Base-by-base conservation (phyloP, 345 rosid species). In the Angophora floribunda region DNA sequence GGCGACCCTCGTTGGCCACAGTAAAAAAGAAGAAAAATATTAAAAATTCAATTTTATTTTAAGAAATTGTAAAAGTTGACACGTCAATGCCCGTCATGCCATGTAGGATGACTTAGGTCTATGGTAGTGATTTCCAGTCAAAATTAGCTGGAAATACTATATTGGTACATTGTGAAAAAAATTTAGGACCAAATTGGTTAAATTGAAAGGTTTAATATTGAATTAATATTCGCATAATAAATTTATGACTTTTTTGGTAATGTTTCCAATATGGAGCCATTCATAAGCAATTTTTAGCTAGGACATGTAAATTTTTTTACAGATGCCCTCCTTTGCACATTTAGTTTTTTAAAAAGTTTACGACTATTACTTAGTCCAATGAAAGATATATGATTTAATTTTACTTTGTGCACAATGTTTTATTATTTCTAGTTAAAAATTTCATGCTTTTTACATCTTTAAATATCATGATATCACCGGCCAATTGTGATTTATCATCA, bases 91-190 rank as follows among this genome's bases (percentile, higher is more conserved):
- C 6, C 3, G 3, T 9, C 13, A 9, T 36, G 5, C 22, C 3
- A 70, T 5, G 6, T 36, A 36, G 13, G 13, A 30, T 5, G 3
- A 9, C 1, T 36, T 2, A 19, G 3, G 22, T 70, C 1, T 10
- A 17, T 0, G 7, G 3, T 4, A 9, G 82, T 9, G 1, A 17
- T 36, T 36, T 9, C 0, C 1, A 1, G 2, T 19, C 44, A 36
- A 36, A 9, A 11, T 70, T 70, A 13, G 2, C 13, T 7, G 28
- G 4, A 70, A 70, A 6, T 26, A 36, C 26, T 36, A 70, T 19
- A 36, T 8, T 70, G 4, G 6, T 41, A 70, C 4, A 19, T 70
- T 36, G 9, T 70, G 26, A 41, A 70, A 41, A 36, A 36, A 1
- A 2, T 70, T 36, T 70, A 36, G 2, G 6, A 19, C 9, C 9